These are phyloP conservation scores for Fusarium oligoseptatum DNA, from an alignment of 2,329 filamentous ascomycete genomes.

Conservation along the genomic window DNA sequence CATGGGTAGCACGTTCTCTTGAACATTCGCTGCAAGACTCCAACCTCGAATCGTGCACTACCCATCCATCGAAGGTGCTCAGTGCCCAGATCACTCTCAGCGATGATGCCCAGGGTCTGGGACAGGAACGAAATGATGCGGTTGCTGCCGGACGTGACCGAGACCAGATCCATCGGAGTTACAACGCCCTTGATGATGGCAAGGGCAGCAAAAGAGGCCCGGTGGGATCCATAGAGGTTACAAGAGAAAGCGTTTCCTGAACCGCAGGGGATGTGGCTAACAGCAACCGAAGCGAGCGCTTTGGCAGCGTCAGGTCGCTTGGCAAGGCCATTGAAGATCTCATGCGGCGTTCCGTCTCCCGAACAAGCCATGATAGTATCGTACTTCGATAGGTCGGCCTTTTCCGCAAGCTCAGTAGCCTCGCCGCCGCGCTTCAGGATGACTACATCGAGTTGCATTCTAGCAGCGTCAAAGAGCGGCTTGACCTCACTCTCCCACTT, in stretches of 20 bases:
- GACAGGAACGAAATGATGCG: constrained; percentile 90
- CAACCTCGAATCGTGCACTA: constrained; percentile 84
- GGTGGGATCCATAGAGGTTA: constrained; percentile 87
- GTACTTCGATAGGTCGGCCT: constrained; percentile 81
- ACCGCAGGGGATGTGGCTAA: constrained; percentile 91
- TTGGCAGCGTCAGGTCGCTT: constrained; percentile 79
- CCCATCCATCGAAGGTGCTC: constrained; percentile 97
- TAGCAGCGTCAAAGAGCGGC: constrained; percentile 85
- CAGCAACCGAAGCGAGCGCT: constrained; percentile 82
- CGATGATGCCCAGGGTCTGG: constrained; percentile 89
- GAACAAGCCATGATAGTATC: constrained; percentile 92
- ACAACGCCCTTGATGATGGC: constrained; percentile 88
- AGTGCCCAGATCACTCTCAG: constrained; percentile 89
- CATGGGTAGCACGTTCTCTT: constrained; percentile 86
- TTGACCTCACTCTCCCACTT: constrained; percentile 81
- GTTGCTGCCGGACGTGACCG: constrained; percentile 83
- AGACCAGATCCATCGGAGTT: constrained; percentile 88
- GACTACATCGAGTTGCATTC: constrained; percentile 81
- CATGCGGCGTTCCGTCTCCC: constrained; percentile 90
- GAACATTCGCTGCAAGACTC: constrained; percentile 82
- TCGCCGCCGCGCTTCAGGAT: constrained; percentile 80
- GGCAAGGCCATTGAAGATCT: constrained; percentile 93
- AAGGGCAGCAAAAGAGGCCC: constrained; percentile 81
- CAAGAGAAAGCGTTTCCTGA: constrained; percentile 94
- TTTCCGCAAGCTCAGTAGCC: constrained; percentile 80